Base-by-base conservation (phyloP, 176 grass and related monocot genomes). In the Eragrostis nindensis region DNA sequence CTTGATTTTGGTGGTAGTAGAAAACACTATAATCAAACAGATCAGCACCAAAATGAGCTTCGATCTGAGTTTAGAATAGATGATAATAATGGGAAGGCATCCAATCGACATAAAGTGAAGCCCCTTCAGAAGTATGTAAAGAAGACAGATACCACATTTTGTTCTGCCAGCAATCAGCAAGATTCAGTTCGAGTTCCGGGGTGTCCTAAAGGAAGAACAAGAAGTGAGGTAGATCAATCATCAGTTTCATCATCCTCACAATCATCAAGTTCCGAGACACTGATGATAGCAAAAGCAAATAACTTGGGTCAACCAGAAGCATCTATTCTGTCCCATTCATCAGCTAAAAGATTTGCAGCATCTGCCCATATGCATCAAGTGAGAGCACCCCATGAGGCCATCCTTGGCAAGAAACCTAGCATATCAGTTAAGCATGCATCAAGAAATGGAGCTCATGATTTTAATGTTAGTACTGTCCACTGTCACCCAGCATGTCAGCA, bases 81-180 rank as follows among this genome's bases (percentile, higher is more conserved):
- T 86, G 62, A 47, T 46, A 50, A 45, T 11, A 91, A 73, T 77
- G 68, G 46, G 69, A 91, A 87, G 62, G 55, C 13, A 22, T 74
- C 67, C 57, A 91, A 68, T 30, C 68, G 12, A 43, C 14, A 21
- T 56, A 86, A 59, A 73, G 64, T 27, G 74, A 93, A 87, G 76
- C 88, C 67, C 66, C 57, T 66, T 46, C 86, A 72, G 60, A 87
- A 65, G 40, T 87, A 87, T 71, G 57, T 83, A 66, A 87, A 83
- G 74, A 83, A 83, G 74, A 66, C 26, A 72, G 57, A 38, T 8
- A 40, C 11, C 4, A 0, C 74, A 87, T 71, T 42, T 77, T 54
- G 11, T 29, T 72, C 57, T 57, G 47, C 74, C 27, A 52, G 30
- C 27, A 73, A 59, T 55, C 67, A 66, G 12, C 39, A 57, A 30